A percentile compares a stretch with the other conserved stretches of the same genome.
Evolutionary conservation across 768 basidiomycete species (phyloP).

Genomic region (Suillus ampliporus): DNA sequence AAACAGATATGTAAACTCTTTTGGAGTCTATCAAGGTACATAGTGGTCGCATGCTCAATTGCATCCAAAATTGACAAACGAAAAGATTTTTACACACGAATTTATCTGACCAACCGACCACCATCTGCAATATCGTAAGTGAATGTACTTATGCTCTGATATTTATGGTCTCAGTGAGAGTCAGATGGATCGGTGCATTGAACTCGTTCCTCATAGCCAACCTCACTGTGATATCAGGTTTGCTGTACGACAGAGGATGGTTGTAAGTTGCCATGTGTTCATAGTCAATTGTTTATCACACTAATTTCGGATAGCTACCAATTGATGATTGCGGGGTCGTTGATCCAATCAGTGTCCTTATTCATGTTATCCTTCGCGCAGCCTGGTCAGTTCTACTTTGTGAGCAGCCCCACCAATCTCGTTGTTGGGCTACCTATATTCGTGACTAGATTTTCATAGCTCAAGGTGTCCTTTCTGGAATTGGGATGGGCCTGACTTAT

Average conservation of each 20-base stretch:
- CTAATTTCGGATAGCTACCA: not conserved
- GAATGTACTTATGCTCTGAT: constrained; percentile 25
- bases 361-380: constrained; percentile 35
- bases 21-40: constrained; percentile 41
- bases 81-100: constrained; percentile 39
- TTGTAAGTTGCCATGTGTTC: constrained; percentile 33
- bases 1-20: constrained; percentile 30
- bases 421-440: not conserved
- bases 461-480: constrained; percentile 49
- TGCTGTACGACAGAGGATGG: constrained; percentile 51
- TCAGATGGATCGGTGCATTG: constrained; percentile 47
- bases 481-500: constrained; percentile 50
- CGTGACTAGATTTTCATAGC: constrained; percentile 44
- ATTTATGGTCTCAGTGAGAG: constrained; percentile 19
- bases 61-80: constrained; percentile 11
- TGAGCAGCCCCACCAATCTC: constrained; percentile 7
- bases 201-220: constrained; percentile 45
- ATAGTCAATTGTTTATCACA: constrained; percentile 32
- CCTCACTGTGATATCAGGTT: constrained; percentile 45
- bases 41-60: not conserved
- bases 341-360: constrained; percentile 23
- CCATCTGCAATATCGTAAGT: constrained; percentile 37
- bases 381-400: constrained; percentile 34
- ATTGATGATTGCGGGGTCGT: constrained; percentile 19
- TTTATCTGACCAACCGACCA: constrained; percentile 33